A percentile compares a stretch with the other conserved stretches of the same genome.
Conservation (phyloP, 2,329 filamentous ascomycete species). For the Pezicula rhizophila region DNA sequence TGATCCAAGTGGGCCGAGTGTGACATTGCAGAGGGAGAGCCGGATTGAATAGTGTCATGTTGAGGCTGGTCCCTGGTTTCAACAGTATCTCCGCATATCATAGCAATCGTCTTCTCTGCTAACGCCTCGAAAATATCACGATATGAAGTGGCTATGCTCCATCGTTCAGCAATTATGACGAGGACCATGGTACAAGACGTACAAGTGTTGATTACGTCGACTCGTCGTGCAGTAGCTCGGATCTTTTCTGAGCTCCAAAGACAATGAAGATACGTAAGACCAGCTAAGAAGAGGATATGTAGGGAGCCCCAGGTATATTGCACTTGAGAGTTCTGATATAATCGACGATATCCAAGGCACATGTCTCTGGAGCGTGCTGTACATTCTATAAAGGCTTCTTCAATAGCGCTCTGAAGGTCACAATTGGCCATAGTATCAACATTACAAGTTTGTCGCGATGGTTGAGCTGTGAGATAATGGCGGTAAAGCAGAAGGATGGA, state of each 20-base stretch:
- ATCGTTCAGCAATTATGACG: constrained; percentile 27
- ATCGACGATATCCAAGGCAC: constrained; percentile 7
- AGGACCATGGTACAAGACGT: constrained; percentile 26
- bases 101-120: constrained; percentile 16
- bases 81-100: constrained; percentile 6
- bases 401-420: neutral
- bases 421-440: neutral
- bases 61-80: neutral
- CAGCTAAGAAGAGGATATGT: constrained; percentile 19
- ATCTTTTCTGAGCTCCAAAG: constrained; percentile 25
- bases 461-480: neutral
- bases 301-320: constrained; percentile 18
- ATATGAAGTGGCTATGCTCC: constrained; percentile 25
- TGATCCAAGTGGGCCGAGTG: neutral
- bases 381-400: constrained; percentile 1
- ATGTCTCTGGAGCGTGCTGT: neutral
- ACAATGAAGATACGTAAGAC: constrained; percentile 26
- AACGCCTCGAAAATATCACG: constrained; percentile 29
- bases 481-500: constrained; percentile 34
- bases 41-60: neutral
- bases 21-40: neutral
- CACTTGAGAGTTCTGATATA: constrained; percentile 9
- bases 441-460: neutral
- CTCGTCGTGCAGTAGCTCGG: constrained; percentile 6
- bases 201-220: constrained; percentile 20